phyloP scores from a whole-genome alignment of 2,329 filamentous ascomycete species.

The Leptosphaerulina australis region DNA sequence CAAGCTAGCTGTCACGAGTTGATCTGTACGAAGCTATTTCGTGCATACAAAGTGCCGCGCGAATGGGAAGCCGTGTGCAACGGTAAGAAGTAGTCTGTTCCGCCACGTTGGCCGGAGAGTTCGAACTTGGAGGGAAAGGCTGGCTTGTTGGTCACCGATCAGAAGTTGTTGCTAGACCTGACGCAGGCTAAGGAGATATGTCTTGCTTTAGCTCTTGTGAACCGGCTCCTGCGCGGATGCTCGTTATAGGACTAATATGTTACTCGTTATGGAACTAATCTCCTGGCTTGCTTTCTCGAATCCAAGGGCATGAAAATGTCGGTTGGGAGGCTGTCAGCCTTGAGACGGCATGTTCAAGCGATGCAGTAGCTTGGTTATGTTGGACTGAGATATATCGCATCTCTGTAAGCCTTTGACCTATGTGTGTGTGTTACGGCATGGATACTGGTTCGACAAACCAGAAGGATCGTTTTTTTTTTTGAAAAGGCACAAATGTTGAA shows the following conservation, averaged over 20 bases:
- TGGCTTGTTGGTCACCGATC: slow-evolving; percentile 11
- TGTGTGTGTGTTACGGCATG: slow-evolving; percentile 21
- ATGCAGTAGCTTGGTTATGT: slow-evolving; percentile 20
- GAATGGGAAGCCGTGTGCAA: slow-evolving; percentile 28
- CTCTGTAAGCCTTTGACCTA: slow-evolving; percentile 21
- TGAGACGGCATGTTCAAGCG: slow-evolving; percentile 1
- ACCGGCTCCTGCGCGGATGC: slow-evolving; percentile 16
- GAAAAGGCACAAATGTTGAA: slow-evolving; percentile 4
- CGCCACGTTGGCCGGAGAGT: slow-evolving; percentile 38
- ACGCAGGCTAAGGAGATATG: slow-evolving; percentile 6
- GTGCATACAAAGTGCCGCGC: slow-evolving; percentile 30
- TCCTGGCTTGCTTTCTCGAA: slow-evolving; percentile 13
- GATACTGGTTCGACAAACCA: slow-evolving; percentile 14
- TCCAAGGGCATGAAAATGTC: slow-evolving; percentile 6
- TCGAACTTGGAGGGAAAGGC: slow-evolving; percentile 10
- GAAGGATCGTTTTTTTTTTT: neutral
- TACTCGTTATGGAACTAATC: slow-evolving; percentile 12
- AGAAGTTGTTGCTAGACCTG: slow-evolving; percentile 11
- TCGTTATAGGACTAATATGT: slow-evolving; percentile 12
- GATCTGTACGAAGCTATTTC: slow-evolving; percentile 24
- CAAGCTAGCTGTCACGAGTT: slow-evolving; percentile 14
- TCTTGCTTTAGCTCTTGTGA: slow-evolving; percentile 15
- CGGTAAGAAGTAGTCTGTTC: slow-evolving; percentile 26
- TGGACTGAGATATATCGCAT: slow-evolving; percentile 34
- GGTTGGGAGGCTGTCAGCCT: slow-evolving; percentile 21